Percentiles rank a stretch among this genome's conserved stretches.
Conservation (phyloP, 2,329 filamentous ascomycete species). For the Alternaria sp. region DNA sequence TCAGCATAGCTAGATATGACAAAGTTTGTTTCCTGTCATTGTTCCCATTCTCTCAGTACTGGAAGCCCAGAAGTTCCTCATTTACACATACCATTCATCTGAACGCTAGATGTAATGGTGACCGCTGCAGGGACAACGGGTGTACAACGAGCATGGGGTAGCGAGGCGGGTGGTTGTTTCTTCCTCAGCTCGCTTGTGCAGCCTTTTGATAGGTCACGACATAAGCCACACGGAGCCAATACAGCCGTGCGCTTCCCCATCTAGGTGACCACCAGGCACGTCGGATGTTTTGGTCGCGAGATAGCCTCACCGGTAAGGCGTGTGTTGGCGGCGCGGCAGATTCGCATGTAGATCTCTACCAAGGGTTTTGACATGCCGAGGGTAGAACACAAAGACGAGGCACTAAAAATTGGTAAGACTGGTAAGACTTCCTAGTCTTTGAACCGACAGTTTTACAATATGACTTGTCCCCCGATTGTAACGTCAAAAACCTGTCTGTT, state of each 20-base stretch:
- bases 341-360: neutral
- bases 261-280: slow-evolving; percentile 8
- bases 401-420: neutral
- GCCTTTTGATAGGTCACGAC: slow-evolving; percentile 8
- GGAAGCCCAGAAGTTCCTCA: neutral
- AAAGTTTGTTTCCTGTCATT: neutral
- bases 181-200: slow-evolving; percentile 2
- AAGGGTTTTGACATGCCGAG: neutral
- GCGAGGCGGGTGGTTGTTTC: slow-evolving; percentile 10
- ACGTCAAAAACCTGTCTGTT: neutral
- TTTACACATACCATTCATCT: neutral
- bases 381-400: neutral
- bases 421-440: neutral
- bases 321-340: slow-evolving; percentile 2
- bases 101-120: neutral
- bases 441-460: neutral
- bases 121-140: slow-evolving; percentile 2
- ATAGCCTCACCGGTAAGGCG: slow-evolving; percentile 11
- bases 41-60: neutral
- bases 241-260: slow-evolving; percentile 3
- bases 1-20: neutral
- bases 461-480: neutral
- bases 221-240: neutral
- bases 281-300: slow-evolving; percentile 5
- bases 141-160: slow-evolving; percentile 12